phyloP scores from a whole-genome alignment of 768 basidiomycete genomes.

The Xerocomellus chrysenteron region DNA sequence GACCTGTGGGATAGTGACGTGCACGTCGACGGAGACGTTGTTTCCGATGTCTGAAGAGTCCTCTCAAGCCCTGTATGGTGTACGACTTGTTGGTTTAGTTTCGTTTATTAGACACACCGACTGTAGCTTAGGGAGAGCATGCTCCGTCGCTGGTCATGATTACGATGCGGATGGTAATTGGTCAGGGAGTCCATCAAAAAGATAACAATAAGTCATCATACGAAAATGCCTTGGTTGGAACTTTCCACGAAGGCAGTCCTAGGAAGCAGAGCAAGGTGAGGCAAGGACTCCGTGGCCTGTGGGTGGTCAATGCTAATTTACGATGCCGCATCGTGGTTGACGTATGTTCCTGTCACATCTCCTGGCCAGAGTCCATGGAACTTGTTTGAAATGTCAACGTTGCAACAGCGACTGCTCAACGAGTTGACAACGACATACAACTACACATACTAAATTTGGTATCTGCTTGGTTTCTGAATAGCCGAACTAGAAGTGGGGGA shows the following conservation, averaged over 20 bases:
- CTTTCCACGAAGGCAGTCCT: background rate
- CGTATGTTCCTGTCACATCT: too few relatives aligned
- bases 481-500: background rate
- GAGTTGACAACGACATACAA: conserved; percentile 2
- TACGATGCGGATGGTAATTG: background rate
- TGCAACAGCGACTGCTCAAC: too few relatives aligned
- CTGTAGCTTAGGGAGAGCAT: conserved; percentile 25
- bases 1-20: conserved; percentile 21
- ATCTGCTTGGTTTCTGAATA: conserved; percentile 2
- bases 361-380: too few relatives aligned
- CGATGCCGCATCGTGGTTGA: too few relatives aligned
- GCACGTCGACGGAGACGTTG: conserved; percentile 22
- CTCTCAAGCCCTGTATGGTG: conserved; percentile 6
- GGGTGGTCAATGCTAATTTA: too few relatives aligned
- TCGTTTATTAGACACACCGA: conserved; percentile 7
- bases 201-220: background rate
- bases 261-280: background rate
- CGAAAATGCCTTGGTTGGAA: background rate
- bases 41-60: conserved; percentile 19
- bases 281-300: too few relatives aligned
- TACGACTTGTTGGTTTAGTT: conserved; percentile 23
- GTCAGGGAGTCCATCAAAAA: background rate
- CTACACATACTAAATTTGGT: conserved; percentile 32
- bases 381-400: too few relatives aligned
- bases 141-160: background rate